Conservation (phyloP, 805 yeast genomes). For the Sugiyamaella smithiae region DNA sequence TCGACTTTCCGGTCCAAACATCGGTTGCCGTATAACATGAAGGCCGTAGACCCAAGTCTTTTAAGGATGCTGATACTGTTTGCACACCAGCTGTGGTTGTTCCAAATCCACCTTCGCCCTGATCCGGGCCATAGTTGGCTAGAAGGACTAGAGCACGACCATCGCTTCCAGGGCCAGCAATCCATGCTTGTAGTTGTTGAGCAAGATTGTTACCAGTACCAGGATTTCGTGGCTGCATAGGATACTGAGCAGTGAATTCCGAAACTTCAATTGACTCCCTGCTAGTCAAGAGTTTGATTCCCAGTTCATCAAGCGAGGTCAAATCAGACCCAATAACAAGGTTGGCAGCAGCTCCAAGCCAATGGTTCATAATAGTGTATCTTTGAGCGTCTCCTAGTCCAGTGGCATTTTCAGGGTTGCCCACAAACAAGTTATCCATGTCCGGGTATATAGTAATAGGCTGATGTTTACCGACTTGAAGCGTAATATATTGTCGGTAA, state of each 20-base stretch:
- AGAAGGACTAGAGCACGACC: slow-evolving; percentile 11
- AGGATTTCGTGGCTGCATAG: slow-evolving; percentile 17
- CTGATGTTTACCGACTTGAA: slow-evolving; percentile 4
- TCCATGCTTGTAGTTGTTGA: slow-evolving; percentile 16
- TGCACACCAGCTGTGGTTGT: slow-evolving; percentile 8
- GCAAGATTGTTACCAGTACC: slow-evolving; percentile 13
- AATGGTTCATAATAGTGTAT: slow-evolving; percentile 13
- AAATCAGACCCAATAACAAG: slow-evolving; percentile 13
- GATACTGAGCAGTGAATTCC: slow-evolving; percentile 12
- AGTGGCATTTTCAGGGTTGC: slow-evolving; percentile 9
- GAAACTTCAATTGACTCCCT: slow-evolving; percentile 6
- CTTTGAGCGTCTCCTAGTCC: slow-evolving; percentile 13
- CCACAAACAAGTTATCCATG: slow-evolving; percentile 16
- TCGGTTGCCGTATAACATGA: slow-evolving; percentile 6
- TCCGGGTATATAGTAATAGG: slow-evolving; percentile 17
- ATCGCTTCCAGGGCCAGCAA: slow-evolving; percentile 9
- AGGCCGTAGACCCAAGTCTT: slow-evolving; percentile 7
- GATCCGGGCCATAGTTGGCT: slow-evolving; percentile 16
- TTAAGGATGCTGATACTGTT: slow-evolving; percentile 3
- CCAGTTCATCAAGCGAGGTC: slow-evolving; percentile 9
- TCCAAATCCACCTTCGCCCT: slow-evolving; percentile 13
- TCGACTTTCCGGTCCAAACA: slow-evolving; percentile 13
- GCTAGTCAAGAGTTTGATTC: slow-evolving; percentile 12
- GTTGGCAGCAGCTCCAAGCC: slow-evolving; percentile 17
- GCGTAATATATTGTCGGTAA: slow-evolving; percentile 11